Evolutionary conservation across 1,139 yeast species (phyloP).

Genomic region (Kurtzmaniella quercitrusa): DNA sequence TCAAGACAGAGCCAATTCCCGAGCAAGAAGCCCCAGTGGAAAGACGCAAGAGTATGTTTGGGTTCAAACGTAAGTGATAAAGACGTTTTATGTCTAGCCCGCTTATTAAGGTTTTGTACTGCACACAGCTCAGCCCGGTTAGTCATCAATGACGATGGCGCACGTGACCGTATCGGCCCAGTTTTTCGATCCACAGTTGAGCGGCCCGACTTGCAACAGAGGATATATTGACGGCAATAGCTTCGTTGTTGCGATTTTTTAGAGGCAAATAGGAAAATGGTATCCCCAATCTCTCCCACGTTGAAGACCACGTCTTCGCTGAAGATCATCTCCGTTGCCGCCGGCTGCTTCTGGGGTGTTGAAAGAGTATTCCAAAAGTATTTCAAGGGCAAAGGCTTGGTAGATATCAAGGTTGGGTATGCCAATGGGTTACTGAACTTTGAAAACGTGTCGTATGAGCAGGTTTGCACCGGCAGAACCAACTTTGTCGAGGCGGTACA

Average conservation of each 20-base stretch:
- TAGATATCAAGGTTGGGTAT: conserved; percentile 83
- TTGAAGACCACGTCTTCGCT: conserved; percentile 35
- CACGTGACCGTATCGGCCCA: neutral
- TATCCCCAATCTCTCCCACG: conserved; percentile 27
- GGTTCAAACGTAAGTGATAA: conserved; percentile 29
- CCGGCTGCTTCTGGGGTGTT: conserved; percentile 95
- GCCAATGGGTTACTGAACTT: conserved; percentile 64
- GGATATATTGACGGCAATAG: neutral
- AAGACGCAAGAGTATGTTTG: conserved; percentile 32
- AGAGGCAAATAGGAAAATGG: neutral
- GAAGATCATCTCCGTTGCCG: conserved; percentile 60
- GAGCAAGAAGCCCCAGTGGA: conserved; percentile 12
- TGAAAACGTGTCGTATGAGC: conserved; percentile 61
- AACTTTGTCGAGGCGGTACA: conserved; percentile 77
- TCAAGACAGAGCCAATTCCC: conserved; percentile 12
- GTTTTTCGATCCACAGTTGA: neutral
- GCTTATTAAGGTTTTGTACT: neutral
- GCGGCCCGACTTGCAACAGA: neutral
- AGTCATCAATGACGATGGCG: neutral
- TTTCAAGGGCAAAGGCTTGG: conserved; percentile 55
- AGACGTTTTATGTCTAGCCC: neutral
- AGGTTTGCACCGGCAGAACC: conserved; percentile 74
- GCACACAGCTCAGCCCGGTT: neutral
- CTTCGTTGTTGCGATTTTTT: neutral
- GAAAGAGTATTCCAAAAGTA: conserved; percentile 78